These are phyloP conservation scores for Primulina eburnea DNA, from an alignment of 257 asterid species.

Conservation along the genomic window DNA sequence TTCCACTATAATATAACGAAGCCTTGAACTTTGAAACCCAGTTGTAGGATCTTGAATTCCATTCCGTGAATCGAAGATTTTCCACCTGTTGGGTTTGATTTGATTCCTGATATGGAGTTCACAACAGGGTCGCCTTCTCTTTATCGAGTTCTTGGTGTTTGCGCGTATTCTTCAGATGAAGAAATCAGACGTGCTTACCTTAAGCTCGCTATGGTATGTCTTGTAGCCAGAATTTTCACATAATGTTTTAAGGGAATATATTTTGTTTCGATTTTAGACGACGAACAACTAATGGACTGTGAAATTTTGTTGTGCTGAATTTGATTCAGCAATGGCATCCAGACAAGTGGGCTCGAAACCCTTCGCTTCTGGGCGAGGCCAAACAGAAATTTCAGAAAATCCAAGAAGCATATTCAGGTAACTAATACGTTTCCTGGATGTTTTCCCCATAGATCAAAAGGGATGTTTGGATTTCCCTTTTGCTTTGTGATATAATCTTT, in stretches of 20 bases:
- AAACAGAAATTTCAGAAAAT: conserved; percentile 71
- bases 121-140: conserved; percentile 28
- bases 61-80: neutral
- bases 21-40: neutral
- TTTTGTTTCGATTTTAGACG: neutral
- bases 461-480: too few species aligned
- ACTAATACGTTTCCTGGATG: too few species aligned
- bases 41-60: conserved; percentile 3
- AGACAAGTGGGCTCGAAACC: conserved; percentile 63
- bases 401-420: conserved; percentile 91
- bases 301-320: conserved; percentile 13
- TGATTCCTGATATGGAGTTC: conserved; percentile 32
- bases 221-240: too few species aligned
- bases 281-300: neutral
- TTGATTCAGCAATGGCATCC: conserved; percentile 90
- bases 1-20: too few species aligned
- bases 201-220: conserved; percentile 74
- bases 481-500: conserved; percentile 11
- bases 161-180: conserved; percentile 48
- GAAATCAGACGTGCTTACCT: conserved; percentile 74
- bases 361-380: conserved; percentile 63
- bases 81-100: neutral
- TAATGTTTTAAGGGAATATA: too few species aligned
- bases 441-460: too few species aligned
- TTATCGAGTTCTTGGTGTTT: conserved; percentile 66